Base-by-base conservation (phyloP, 306 rosid species). In the Lagenaria siceraria region DNA sequence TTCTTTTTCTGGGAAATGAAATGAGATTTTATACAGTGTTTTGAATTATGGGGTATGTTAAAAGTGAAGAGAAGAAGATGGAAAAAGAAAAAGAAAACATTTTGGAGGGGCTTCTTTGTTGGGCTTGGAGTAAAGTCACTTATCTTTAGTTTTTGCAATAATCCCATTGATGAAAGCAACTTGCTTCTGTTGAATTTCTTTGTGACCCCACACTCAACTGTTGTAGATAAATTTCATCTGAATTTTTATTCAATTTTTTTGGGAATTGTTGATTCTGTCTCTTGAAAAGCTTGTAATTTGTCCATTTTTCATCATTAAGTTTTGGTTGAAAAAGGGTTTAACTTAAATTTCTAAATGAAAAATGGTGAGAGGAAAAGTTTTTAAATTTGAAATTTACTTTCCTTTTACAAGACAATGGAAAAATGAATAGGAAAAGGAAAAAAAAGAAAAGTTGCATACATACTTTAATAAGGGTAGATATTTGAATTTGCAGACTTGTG, bases 41-140 rank as follows among this genome's bases (percentile, higher is more conserved):
- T 33, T 33, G 21, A 64, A 64, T 64, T 10, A 19, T 15, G 25
- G 48, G 48, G 36, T 22, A 68, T 42, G 74, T 40, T 68, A 40
- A 70, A 46, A 70, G 35, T 70, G 36, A 70, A 25, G 56, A 46
- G 75, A n/a, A n/a, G 38, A 70, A 24, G 13, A 22, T 46, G 36
- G 18, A 15, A 5, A 5, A 46, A 70, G 43, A 70, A 27, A 71
- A 71, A 48, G n/a, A 48, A 42, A 48, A 24, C 14, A 46, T 48
- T 71, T 71, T 71, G 76, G 76, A 69, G 58, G 73, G 51, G 52
- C 29, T 48, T 71, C 25, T 25, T 43, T 71, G 76, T 48, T 71
- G 76, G 76, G n/a, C 35, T 71, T 71, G 76, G 76, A 71, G 40
- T 71, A 48, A 71, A 27, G 75, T 70, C 75, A 24, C 75, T n/a